These are phyloP conservation scores for Pestalotiopsis sp. DNA, from an alignment of 2,329 filamentous ascomycete genomes.

Conservation along the genomic window DNA sequence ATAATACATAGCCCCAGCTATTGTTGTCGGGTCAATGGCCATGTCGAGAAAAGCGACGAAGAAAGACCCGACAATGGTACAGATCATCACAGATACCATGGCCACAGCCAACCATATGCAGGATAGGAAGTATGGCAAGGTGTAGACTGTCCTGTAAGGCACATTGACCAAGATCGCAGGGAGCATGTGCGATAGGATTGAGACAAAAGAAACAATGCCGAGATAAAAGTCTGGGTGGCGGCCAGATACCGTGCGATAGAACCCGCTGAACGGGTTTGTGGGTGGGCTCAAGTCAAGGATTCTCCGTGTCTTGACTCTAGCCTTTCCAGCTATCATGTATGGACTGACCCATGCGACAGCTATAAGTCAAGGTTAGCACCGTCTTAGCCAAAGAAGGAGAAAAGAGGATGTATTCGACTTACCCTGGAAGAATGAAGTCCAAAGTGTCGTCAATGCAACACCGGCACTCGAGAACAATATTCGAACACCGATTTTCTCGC, in stretches of 20 bases:
- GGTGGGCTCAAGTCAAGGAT: slow-evolving; percentile 39
- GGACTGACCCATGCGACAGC: slow-evolving; percentile 36
- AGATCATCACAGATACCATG: slow-evolving; percentile 38
- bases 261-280: slow-evolving; percentile 38
- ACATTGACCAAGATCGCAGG: slow-evolving; percentile 41
- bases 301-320: slow-evolving; percentile 37
- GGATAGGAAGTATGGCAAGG: slow-evolving; percentile 31
- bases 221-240: slow-evolving; percentile 35
- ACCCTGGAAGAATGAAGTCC: slow-evolving; percentile 40
- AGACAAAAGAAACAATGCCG: slow-evolving; percentile 32
- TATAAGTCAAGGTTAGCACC: not conserved
- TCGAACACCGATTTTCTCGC: slow-evolving; percentile 39
- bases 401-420: slow-evolving; percentile 15
- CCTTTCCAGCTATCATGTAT: slow-evolving; percentile 36
- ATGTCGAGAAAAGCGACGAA: slow-evolving; percentile 36
- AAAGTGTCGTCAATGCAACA: slow-evolving; percentile 39
- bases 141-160: slow-evolving; percentile 38
- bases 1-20: slow-evolving; percentile 39
- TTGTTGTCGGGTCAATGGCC: slow-evolving; percentile 37
- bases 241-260: slow-evolving; percentile 38
- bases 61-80: slow-evolving; percentile 36
- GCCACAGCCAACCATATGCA: slow-evolving; percentile 36
- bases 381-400: too few relatives aligned
- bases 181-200: slow-evolving; percentile 39
- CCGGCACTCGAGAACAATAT: slow-evolving; percentile 43